These are phyloP conservation scores for Daldinia sp. DNA, from an alignment of 2,329 filamentous ascomycete genomes.

Conservation along the genomic window DNA sequence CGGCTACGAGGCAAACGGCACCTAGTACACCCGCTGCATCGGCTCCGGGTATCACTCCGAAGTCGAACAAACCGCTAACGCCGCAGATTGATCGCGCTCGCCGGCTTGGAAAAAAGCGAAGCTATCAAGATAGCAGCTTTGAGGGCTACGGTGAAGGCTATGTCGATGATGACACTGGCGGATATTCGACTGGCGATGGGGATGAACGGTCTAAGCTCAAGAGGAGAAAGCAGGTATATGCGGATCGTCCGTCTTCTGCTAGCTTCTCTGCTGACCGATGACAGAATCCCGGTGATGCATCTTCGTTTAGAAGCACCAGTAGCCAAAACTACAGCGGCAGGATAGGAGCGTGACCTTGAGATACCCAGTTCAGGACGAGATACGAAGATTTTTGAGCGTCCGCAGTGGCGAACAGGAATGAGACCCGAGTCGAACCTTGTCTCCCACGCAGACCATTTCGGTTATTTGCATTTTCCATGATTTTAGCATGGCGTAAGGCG, in stretches of 20 bases:
- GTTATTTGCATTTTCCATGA: conserved; percentile 45
- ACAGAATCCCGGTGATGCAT: conserved; percentile 58
- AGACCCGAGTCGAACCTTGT: not conserved
- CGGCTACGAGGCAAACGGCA: conserved; percentile 58
- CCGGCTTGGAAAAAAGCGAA: conserved; percentile 74
- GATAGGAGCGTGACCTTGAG: conserved; percentile 58
- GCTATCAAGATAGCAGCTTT: conserved; percentile 77
- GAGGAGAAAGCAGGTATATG: conserved; percentile 70
- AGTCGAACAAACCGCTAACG: conserved; percentile 46
- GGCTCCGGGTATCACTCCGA: conserved; percentile 43
- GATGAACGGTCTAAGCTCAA: conserved; percentile 68
- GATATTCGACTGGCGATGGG: conserved; percentile 77
- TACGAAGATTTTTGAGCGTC: conserved; percentile 24
- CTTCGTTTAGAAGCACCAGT: conserved; percentile 53
- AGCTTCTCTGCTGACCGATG: conserved; percentile 52
- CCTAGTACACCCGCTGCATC: conserved; percentile 60
- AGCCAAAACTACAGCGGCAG: conserved; percentile 65
- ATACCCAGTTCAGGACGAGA: conserved; percentile 49
- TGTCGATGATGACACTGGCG: conserved; percentile 72
- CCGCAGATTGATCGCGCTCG: conserved; percentile 65
- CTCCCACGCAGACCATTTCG: conserved; percentile 10
- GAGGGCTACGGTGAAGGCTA: conserved; percentile 78
- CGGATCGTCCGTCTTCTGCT: conserved; percentile 41
- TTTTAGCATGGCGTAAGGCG: conserved; percentile 52
- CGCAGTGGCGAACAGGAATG: conserved; percentile 36